Evolutionary conservation across 1,284 basidiomycete genomes (phyloP), one percentile per base, ranked within the genome.

Genomic region (Lentinula novae-zelandiae): DNA sequence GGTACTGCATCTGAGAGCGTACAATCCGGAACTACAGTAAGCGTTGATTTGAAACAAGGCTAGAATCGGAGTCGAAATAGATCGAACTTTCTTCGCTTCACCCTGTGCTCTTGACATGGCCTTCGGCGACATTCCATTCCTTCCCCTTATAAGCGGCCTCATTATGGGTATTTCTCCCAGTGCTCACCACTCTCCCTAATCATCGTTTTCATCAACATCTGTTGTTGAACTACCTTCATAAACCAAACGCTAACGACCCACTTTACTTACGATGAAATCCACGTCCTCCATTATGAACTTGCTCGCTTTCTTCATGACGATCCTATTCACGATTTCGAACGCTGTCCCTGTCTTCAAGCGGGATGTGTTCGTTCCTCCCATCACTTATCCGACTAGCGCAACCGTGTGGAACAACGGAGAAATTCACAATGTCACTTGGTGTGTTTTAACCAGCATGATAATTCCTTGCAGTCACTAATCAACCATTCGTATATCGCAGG

Each of bases 341-440:
- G 69, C 50, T 49, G 44, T 27, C 53, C 52, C 53, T 58, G 55
- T 22, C 20, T 58, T 22, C 61, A 42, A 64, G n/a, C 65, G 75
- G 38, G 76, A 78, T 46, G 77, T 76, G n/a, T 77, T 69, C 56
- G 67, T 64, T 0, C 79, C 78, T 6, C 67, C 64, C 0, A 67
- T 80, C 38, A 39, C 67, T 20, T 68, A 70, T 55, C 78, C 78
- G 7, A 15, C 63, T 3, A 60, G 39, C 0, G 63, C 60, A 3
- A 71, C 70, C 9, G 65, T 73, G 34, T 80, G 78, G 78, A 61
- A 60, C 6, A 65, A 65, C 9, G 75, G 76, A 31, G 58, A 67
- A 0, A 27, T 54, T 1, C 66, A 73, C 33, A 66, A 70, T 52
- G 73, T 80, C 44, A 71, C 65, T n/a, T 80, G 76, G 78, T 76